Conservation (phyloP, 2,329 filamentous ascomycete species). For the Emergomyces pasteurianus region DNA sequence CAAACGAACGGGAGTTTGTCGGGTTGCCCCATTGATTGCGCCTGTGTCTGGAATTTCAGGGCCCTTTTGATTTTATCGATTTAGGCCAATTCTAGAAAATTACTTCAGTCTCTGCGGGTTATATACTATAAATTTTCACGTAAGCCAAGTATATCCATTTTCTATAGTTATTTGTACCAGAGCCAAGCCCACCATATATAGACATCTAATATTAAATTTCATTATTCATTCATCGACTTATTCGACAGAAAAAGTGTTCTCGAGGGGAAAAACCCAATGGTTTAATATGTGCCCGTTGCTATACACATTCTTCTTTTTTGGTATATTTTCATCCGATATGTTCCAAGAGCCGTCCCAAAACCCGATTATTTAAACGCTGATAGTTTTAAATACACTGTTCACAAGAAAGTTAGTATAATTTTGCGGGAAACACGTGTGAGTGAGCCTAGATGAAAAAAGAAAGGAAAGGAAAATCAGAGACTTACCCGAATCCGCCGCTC, state of each 20-base stretch:
- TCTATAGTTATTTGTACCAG: neutral
- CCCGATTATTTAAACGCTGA: conserved; percentile 50
- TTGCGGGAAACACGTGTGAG: neutral
- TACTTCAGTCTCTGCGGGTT: neutral
- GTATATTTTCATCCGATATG: neutral
- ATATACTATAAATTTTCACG: too few species aligned
- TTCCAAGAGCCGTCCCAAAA: neutral
- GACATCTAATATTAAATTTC: neutral
- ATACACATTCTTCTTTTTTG: neutral
- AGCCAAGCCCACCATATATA: neutral
- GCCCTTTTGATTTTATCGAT: neutral
- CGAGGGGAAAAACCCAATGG: neutral
- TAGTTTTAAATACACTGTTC: conserved; percentile 63
- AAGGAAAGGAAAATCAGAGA: conserved; percentile 8
- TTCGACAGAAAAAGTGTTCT: neutral
- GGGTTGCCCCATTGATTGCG: neutral
- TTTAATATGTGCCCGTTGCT: neutral
- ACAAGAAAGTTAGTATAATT: conserved; percentile 2
- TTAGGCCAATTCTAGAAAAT: neutral
- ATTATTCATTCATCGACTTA: neutral
- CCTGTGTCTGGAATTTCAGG: neutral
- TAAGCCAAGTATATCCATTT: neutral
- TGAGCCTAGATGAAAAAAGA: conserved; percentile 4
- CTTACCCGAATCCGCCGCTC: conserved; percentile 63
- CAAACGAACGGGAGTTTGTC: neutral